Conservation (phyloP, 169 alveolate species). For the Cryptosporidium felis region DNA sequence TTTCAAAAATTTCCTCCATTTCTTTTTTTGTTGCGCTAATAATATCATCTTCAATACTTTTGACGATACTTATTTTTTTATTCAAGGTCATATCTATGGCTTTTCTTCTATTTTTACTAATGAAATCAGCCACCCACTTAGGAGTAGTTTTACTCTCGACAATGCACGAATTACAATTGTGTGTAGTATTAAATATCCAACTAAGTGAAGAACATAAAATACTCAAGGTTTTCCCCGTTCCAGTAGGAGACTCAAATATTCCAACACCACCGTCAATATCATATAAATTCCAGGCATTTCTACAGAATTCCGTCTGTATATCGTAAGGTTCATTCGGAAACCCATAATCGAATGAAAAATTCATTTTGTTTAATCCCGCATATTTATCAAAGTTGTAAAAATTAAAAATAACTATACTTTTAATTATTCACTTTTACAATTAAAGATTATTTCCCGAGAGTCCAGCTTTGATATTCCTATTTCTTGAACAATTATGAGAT, state of each 20-base stretch:
- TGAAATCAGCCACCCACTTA: conserved; percentile 20
- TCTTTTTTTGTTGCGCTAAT: neutral
- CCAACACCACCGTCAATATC: conserved; percentile 73
- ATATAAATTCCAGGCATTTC: conserved; percentile 10
- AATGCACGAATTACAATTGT: neutral
- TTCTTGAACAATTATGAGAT: too few species aligned
- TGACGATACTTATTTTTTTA: neutral
- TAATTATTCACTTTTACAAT: too few species aligned
- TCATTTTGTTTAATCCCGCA: too few species aligned
- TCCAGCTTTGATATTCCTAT: too few species aligned
- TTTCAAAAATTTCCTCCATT: neutral
- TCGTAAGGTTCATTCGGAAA: conserved; percentile 51
- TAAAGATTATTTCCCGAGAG: too few species aligned
- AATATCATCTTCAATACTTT: neutral
- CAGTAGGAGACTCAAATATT: conserved; percentile 86
- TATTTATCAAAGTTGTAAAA: too few species aligned
- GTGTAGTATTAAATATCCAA: conserved; percentile 72
- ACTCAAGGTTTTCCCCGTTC: conserved; percentile 85
- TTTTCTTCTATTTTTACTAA: neutral
- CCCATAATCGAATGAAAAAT: too few species aligned
- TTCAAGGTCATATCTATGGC: neutral
- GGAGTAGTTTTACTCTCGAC: neutral
- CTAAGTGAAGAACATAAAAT: conserved; percentile 78
- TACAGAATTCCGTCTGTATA: conserved; percentile 45
- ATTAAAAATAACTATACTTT: too few species aligned